Evolutionary conservation across 306 rosid genomes (phyloP).

Genomic region (Vigna angularis): DNA sequence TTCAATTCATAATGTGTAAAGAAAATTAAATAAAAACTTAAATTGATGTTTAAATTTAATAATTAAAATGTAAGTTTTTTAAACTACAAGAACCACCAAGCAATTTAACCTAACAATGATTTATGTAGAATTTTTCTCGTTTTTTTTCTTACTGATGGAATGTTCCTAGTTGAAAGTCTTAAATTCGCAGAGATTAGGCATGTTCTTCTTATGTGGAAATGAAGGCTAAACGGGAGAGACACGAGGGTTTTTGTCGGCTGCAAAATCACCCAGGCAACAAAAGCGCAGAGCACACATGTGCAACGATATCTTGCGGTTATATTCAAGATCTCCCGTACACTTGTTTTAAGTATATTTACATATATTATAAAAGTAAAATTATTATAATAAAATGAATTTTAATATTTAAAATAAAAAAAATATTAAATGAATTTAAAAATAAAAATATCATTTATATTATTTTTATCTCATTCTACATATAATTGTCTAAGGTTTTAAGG

Average conservation of each 20-base stretch:
- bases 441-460: no score
- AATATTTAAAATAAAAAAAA: no score
- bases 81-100: no score
- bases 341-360: not conserved
- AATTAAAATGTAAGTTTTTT: no score
- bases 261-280: slow-evolving; percentile 58
- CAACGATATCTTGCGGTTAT: slow-evolving; percentile 47
- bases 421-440: no score
- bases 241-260: slow-evolving; percentile 45
- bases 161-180: not conserved
- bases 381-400: no score
- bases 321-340: not conserved
- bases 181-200: slow-evolving; percentile 41
- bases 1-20: no score
- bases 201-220: slow-evolving; percentile 43
- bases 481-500: slow-evolving; percentile 27
- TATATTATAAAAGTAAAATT: no score
- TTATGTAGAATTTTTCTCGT: not conserved
- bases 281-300: slow-evolving; percentile 46
- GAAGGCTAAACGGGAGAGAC: slow-evolving; percentile 38
- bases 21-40: no score
- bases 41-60: no score
- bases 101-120: no score
- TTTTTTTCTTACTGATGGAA: no score
- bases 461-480: slow-evolving; percentile 2